These are phyloP conservation scores for Blastobotrys illinoisensis DNA, from an alignment of 1,139 yeast genomes.

Conservation along the genomic window DNA sequence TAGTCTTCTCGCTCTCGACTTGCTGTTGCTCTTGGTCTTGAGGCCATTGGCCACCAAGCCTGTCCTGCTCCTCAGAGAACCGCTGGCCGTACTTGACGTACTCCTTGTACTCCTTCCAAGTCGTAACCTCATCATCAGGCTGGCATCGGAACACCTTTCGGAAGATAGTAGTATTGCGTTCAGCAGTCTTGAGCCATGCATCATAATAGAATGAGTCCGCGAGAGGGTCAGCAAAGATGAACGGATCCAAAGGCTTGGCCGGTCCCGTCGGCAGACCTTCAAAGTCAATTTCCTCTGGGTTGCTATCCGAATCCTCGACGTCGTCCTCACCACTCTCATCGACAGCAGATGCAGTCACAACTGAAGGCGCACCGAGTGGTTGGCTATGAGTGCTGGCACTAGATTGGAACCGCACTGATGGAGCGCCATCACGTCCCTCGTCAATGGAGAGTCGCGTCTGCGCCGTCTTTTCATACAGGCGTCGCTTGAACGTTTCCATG, in stretches of 20 bases:
- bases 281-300: background rate
- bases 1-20: slow-evolving; percentile 7
- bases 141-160: slow-evolving; percentile 87
- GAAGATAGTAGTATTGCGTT: slow-evolving; percentile 74
- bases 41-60: slow-evolving; percentile 13
- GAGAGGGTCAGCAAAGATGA: slow-evolving; percentile 80
- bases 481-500: slow-evolving; percentile 16
- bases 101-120: slow-evolving; percentile 87
- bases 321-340: slow-evolving; percentile 9
- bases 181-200: slow-evolving; percentile 81
- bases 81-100: slow-evolving; percentile 38
- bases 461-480: slow-evolving; percentile 17
- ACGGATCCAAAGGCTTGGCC: slow-evolving; percentile 66
- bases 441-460: slow-evolving; percentile 4
- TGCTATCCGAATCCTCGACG: slow-evolving; percentile 2
- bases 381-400: background rate
- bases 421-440: background rate
- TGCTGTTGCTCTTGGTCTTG: slow-evolving; percentile 6
- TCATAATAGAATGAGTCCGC: slow-evolving; percentile 75
- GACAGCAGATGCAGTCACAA: slow-evolving; percentile 1
- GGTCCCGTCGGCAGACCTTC: slow-evolving; percentile 1
- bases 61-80: slow-evolving; percentile 34
- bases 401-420: background rate
- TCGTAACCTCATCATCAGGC: slow-evolving; percentile 82
- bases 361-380: background rate